Percentiles rank a stretch among this genome's conserved stretches.
These are phyloP conservation scores for Metarhizium anisopliae DNA, from an alignment of 2,329 filamentous ascomycete genomes.

Conservation along the genomic window DNA sequence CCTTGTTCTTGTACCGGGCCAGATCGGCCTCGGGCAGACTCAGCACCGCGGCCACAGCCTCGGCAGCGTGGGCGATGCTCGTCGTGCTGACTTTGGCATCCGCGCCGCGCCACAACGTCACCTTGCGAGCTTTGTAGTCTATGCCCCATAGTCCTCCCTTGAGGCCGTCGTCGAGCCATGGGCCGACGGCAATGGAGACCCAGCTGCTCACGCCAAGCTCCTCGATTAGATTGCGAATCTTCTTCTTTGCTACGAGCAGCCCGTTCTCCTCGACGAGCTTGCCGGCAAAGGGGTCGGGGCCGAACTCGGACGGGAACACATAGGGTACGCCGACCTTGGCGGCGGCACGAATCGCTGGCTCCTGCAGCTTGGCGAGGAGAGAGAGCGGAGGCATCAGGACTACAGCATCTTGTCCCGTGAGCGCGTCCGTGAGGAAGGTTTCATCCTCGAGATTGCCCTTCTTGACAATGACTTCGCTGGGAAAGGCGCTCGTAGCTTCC, in stretches of 20 bases:
- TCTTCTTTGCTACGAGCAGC: conserved; percentile 16
- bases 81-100: conserved; percentile 18
- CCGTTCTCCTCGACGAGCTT: conserved; percentile 14
- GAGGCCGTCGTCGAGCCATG: conserved; percentile 24
- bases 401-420: conserved; percentile 24
- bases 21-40: conserved; percentile 23
- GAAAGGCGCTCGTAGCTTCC: conserved; percentile 31
- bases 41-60: conserved; percentile 24
- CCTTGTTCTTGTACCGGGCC: conserved; percentile 18
- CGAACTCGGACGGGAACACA: conserved; percentile 23
- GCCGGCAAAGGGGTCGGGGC: conserved; percentile 16
- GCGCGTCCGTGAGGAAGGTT: conserved; percentile 16
- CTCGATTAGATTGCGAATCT: conserved; percentile 17
- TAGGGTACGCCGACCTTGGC: conserved; percentile 20
- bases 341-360: conserved; percentile 21
- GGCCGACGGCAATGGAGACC: conserved; percentile 23
- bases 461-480: conserved; percentile 26
- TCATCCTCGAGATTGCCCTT: conserved; percentile 38
- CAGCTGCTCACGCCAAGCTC: conserved; percentile 20
- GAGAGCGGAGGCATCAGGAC: conserved; percentile 14
- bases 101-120: conserved; percentile 21
- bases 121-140: conserved; percentile 19
- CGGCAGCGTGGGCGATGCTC: conserved; percentile 22
- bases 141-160: conserved; percentile 20
- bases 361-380: conserved; percentile 13